These are phyloP conservation scores for Chaetomiaceae sp. DNA, from an alignment of 2,329 filamentous ascomycete genomes.

Conservation along the genomic window DNA sequence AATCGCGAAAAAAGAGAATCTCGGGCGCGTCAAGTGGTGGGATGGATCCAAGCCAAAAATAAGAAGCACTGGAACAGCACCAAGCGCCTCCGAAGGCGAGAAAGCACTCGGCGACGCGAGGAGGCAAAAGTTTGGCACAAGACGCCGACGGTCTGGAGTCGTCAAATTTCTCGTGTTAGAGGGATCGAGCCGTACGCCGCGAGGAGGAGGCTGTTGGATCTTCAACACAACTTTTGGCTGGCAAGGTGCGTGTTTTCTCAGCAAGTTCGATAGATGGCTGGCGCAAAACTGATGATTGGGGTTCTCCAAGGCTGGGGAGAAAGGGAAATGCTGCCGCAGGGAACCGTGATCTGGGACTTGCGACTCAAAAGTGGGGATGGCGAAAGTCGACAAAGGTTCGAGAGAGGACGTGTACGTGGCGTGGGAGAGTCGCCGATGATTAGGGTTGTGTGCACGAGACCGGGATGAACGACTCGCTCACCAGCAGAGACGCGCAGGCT, in stretches of 20 bases:
- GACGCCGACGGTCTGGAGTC: not conserved
- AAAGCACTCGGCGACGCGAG: not conserved
- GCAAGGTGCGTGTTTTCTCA: constrained; percentile 5
- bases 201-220: constrained; percentile 5
- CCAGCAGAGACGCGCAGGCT: constrained; percentile 13
- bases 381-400: constrained; percentile 21
- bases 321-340: constrained; percentile 15
- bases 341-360: constrained; percentile 16
- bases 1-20: constrained; percentile 1
- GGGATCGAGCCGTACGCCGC: too few species aligned
- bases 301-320: constrained; percentile 4
- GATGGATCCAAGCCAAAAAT: not conserved
- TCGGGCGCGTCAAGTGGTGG: constrained; percentile 6
- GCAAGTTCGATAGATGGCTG: constrained; percentile 6
- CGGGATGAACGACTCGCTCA: constrained; percentile 15
- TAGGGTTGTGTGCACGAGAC: constrained; percentile 24
- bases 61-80: not conserved
- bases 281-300: constrained; percentile 2
- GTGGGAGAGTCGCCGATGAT: constrained; percentile 17
- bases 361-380: constrained; percentile 26
- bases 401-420: constrained; percentile 3
- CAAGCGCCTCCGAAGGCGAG: not conserved
- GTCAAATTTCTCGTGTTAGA: constrained; percentile 11
- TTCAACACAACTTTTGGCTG: constrained; percentile 1
- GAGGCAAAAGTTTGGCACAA: constrained; percentile 10